Conservation (phyloP, 768 basidiomycete species). For the Phaffia tasmanica region DNA sequence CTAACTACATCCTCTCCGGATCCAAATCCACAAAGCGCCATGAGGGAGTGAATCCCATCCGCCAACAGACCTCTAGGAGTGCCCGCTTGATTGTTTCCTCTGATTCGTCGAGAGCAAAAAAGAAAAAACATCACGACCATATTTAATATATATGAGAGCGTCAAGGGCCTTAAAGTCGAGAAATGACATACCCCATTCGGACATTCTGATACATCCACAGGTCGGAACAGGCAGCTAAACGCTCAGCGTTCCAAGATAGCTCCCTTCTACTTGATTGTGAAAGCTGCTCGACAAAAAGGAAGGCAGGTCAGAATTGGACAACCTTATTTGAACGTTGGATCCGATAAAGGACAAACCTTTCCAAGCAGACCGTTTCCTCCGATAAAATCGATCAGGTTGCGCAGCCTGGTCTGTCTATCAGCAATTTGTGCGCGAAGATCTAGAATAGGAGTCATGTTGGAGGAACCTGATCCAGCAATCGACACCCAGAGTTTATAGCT, state of each 20-base stretch:
- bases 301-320: conserved; percentile 5
- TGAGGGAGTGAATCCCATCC: conserved; percentile 56
- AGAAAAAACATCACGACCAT: neutral
- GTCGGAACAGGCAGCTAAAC: conserved; percentile 65
- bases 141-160: neutral
- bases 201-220: conserved; percentile 52
- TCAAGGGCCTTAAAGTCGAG: neutral
- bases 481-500: neutral
- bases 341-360: conserved; percentile 46
- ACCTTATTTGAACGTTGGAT: neutral
- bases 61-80: conserved; percentile 45
- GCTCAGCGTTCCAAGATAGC: conserved; percentile 73
- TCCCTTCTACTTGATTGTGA: conserved; percentile 65
- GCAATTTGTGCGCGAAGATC: conserved; percentile 69
- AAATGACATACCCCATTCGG: conserved; percentile 33
- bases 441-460: conserved; percentile 60
- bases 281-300: conserved; percentile 45
- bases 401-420: conserved; percentile 60
- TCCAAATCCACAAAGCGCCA: conserved; percentile 49
- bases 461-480: conserved; percentile 43
- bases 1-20: conserved; percentile 66
- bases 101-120: neutral
- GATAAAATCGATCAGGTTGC: conserved; percentile 79
- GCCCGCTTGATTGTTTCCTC: conserved; percentile 17
- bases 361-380: conserved; percentile 69